Percentiles rank a stretch among this genome's conserved stretches.
Evolutionary conservation across 192 early-diverging fungal species (phyloP).

Genomic region (Jimgerdemannia flammicorona): DNA sequence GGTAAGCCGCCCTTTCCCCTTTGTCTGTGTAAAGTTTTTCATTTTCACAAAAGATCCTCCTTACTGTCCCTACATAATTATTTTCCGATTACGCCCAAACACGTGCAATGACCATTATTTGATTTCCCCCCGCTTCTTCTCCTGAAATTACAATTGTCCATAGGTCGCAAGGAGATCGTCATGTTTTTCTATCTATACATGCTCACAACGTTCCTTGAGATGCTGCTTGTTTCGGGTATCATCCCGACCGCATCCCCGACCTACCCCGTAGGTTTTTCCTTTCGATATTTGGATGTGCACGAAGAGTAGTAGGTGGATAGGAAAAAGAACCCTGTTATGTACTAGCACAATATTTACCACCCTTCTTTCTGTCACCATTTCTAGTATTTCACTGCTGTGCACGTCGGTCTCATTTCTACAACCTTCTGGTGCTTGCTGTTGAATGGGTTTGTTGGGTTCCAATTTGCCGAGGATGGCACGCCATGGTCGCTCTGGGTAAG

Average conservation of each 20-base stretch:
- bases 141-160: too few relatives aligned
- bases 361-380: slow-evolving; percentile 6
- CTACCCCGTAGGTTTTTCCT: slow-evolving; percentile 53
- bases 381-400: slow-evolving; percentile 81
- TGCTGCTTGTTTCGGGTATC: slow-evolving; percentile 89
- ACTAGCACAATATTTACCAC: background rate
- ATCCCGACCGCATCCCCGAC: slow-evolving; percentile 72
- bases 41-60: background rate
- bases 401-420: slow-evolving; percentile 77
- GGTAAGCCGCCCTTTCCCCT: slow-evolving; percentile 45
- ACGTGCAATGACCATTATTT: background rate
- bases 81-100: background rate
- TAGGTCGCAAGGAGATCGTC: slow-evolving; percentile 96
- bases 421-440: slow-evolving; percentile 91
- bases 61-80: background rate
- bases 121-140: too few relatives aligned
- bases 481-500: slow-evolving; percentile 84
- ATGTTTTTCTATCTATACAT: slow-evolving; percentile 98
- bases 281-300: background rate
- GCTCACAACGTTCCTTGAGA: slow-evolving; percentile 78
- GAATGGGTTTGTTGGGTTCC: slow-evolving; percentile 95
- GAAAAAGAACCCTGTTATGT: background rate
- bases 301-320: background rate
- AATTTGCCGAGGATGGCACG: slow-evolving; percentile 97
- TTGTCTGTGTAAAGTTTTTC: background rate